A percentile compares a stretch with the other conserved stretches of the same genome.
phyloP scores from a whole-genome alignment of 768 basidiomycete species.

The Hortiboletus campestris region DNA sequence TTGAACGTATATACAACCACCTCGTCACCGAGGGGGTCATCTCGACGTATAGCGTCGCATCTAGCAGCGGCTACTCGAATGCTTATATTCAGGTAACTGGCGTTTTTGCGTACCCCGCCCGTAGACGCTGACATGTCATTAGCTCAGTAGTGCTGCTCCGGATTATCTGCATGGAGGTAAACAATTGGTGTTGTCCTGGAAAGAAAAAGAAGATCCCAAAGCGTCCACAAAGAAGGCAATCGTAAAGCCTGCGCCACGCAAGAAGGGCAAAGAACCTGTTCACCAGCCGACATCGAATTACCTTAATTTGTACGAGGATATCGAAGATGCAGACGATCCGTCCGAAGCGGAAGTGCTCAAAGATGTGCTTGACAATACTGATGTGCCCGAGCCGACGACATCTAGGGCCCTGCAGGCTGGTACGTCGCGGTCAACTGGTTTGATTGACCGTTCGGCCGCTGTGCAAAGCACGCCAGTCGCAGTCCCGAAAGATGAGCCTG shows the following conservation, averaged over 20 bases:
- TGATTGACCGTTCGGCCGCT: not conserved
- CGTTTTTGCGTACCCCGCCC: not conserved
- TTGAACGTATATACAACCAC: conserved; percentile 64
- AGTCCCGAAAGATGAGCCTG: conserved; percentile 12
- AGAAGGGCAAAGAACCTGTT: conserved; percentile 24
- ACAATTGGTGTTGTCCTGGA: conserved; percentile 26
- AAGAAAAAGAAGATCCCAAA: conserved; percentile 18
- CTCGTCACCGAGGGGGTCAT: conserved; percentile 53
- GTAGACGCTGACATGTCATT: not conserved
- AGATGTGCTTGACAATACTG: conserved; percentile 6
- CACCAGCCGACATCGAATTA: not conserved
- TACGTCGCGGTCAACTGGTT: conserved; percentile 4
- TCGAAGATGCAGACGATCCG: conserved; percentile 25
- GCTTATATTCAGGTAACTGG: conserved; percentile 51
- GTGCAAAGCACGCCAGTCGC: not conserved
- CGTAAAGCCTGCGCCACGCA: conserved; percentile 6
- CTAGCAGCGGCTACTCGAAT: conserved; percentile 45
- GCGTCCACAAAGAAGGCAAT: conserved; percentile 7
- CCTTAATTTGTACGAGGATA: conserved; percentile 28
- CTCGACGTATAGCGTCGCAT: conserved; percentile 42
- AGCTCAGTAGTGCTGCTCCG: conserved; percentile 20
- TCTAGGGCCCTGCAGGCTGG: conserved; percentile 8
- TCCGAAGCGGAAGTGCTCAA: conserved; percentile 17
- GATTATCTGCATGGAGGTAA: conserved; percentile 22
- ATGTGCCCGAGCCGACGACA: conserved; percentile 1